Percentiles rank a stretch among this genome's conserved stretches.
Evolutionary conservation across 2,329 filamentous ascomycete genomes (phyloP).

Genomic region (Remersonia thermophila): DNA sequence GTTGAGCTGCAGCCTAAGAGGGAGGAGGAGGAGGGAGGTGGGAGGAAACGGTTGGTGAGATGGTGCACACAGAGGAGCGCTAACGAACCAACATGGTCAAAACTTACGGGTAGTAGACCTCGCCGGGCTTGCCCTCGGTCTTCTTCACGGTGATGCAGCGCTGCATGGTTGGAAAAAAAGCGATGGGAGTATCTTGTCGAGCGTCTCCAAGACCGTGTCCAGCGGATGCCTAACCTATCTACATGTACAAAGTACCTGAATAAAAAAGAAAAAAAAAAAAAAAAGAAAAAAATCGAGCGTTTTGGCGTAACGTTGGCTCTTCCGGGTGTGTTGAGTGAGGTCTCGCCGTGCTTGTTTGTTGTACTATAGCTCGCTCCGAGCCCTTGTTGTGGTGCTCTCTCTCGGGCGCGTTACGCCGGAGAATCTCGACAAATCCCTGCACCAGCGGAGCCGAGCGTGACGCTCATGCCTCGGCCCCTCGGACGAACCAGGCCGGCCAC

Average conservation of each 20-base stretch:
- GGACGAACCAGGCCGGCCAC: conserved; percentile 2
- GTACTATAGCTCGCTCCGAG: too few species aligned
- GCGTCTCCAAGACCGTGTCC: too few species aligned
- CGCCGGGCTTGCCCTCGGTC: conserved; percentile 69
- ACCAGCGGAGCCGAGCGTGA: conserved; percentile 9
- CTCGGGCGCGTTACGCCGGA: neutral
- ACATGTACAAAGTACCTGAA: too few species aligned
- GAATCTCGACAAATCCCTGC: conserved; percentile 10
- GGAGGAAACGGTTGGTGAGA: neutral
- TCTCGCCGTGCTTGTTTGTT: too few species aligned
- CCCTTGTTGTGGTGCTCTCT: too few species aligned
- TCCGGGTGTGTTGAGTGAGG: too few species aligned
- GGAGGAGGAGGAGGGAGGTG: neutral
- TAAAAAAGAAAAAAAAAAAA: too few species aligned
- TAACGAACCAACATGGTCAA: too few species aligned
- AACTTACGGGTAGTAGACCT: conserved; percentile 68
- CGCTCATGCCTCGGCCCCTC: conserved; percentile 12
- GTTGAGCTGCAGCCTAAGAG: conserved; percentile 43
- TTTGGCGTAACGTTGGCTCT: too few species aligned
- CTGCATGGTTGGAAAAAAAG: conserved; percentile 34
- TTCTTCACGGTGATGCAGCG: conserved; percentile 51
- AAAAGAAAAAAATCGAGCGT: too few species aligned
- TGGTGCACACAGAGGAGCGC: too few species aligned
- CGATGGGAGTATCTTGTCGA: neutral
- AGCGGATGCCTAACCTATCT: neutral